These are phyloP conservation scores for Dipodascus geniculatus DNA, from an alignment of 805 yeast genomes.

Conservation along the genomic window DNA sequence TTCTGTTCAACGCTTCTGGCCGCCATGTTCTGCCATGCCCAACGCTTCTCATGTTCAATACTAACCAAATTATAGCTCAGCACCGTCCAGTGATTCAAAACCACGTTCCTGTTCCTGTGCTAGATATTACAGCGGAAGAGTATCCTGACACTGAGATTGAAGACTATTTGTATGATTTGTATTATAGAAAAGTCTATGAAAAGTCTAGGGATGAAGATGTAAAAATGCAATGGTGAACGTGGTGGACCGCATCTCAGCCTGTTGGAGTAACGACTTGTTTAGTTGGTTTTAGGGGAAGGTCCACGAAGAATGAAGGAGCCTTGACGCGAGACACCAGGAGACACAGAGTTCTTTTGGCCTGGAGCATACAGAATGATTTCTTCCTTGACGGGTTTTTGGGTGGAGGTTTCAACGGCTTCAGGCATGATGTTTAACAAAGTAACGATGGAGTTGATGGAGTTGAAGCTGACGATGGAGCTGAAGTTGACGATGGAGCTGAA, in stretches of 20 bases:
- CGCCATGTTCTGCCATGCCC: too few species aligned
- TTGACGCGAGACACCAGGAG: background rate
- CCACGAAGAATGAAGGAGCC: background rate
- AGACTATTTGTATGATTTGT: background rate
- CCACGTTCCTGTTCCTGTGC: background rate
- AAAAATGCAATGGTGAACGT: background rate
- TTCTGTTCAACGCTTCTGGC: too few species aligned
- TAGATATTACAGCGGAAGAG: background rate
- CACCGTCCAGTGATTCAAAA: too few species aligned
- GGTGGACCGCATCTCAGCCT: background rate
- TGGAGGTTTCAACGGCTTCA: background rate
- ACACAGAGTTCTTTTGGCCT: background rate
- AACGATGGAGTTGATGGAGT: background rate
- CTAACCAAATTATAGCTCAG: too few species aligned
- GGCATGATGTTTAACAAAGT: background rate
- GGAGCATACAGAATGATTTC: background rate
- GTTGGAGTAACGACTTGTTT: background rate
- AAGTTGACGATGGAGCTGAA: too few species aligned
- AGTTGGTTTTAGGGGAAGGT: background rate
- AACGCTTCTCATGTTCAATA: too few species aligned
- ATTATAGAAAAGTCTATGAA: background rate
- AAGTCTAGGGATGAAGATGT: background rate
- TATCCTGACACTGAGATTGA: slow-evolving; percentile 1
- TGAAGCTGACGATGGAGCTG: too few species aligned
- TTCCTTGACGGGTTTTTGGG: background rate